Base-by-base conservation (phyloP, 1,284 basidiomycete genomes). In the Fomitiporia mediterranea region DNA sequence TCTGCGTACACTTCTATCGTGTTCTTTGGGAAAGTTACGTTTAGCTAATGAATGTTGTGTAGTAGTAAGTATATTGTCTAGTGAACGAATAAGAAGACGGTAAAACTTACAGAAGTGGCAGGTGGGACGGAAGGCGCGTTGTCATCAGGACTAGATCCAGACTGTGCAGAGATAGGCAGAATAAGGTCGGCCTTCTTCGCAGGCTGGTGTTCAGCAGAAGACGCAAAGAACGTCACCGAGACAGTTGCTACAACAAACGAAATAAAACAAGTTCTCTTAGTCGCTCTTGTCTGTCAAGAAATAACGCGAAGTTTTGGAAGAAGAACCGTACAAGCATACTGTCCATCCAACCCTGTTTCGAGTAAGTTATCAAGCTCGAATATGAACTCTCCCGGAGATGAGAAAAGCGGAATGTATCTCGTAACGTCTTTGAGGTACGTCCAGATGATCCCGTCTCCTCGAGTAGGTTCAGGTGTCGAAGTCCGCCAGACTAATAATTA, bases 401-500 rank as follows among this genome's bases (percentile, higher is more conserved):
- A 73, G 65, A 89, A 90, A 28, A 89, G 74, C 2, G 85, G 86
- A 4, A 76, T 79, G 60, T 84, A 91, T 35, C 81, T 80, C 8
- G 86, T 86, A 25, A 84, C 85, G 62, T 90, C 89, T 65, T 90
- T 91, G 63, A 81, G 68, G 63, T 86, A 83, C 0, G 86, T 89
- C 88, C 87, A 91, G 51, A 89, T 82, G 59, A 90, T 89, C 2
- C 88, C 88, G 50, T 81, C 75, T 1, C 76, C 80, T 11, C 64
- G 59, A 0, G 82, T 85, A 0, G 88, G 88, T 65, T 91, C 88
- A 0, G 88, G 84, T 13, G 88, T 91, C 0, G 86, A 89, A 19
- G 85, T 89, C 35, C 88, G 76, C 88, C 88, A 89, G 51, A 91
- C 85, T 74, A 47, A 17, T 23, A 21, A 23, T 8, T 23, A 19